Conservation (phyloP, 192 early-diverging fungal genomes). For the Dissophora globulifera region DNA sequence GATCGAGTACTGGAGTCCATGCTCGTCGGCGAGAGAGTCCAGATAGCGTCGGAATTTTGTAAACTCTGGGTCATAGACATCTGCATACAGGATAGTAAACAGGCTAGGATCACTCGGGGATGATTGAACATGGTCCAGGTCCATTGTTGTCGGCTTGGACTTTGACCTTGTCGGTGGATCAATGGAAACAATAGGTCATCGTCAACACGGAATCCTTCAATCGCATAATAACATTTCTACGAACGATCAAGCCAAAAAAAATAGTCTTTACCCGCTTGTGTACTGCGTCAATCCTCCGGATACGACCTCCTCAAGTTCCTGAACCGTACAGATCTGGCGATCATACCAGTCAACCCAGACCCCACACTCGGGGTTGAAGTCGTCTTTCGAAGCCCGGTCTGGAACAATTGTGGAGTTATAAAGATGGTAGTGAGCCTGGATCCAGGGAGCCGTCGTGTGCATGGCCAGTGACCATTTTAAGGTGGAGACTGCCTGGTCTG, state of each 20-base stretch:
- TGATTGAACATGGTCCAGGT: conserved; percentile 37
- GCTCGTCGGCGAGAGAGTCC: conserved; percentile 56
- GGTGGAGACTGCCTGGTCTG: conserved; percentile 63
- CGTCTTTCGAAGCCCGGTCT: conserved; percentile 31
- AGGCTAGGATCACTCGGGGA: conserved; percentile 6
- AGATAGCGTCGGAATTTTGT: conserved; percentile 66
- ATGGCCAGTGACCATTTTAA: conserved; percentile 76
- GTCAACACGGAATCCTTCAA: no score
- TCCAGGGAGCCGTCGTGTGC: conserved; percentile 78
- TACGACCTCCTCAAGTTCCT: conserved; percentile 57
- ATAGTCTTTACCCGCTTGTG: not conserved
- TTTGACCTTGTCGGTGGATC: not conserved
- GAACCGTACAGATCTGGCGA: conserved; percentile 70
- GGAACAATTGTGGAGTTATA: conserved; percentile 80
- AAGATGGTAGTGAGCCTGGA: conserved; percentile 85
- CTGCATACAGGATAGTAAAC: conserved; percentile 80
- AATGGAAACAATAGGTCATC: no score
- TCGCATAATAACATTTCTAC: no score
- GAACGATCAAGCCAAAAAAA: not conserved
- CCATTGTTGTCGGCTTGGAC: conserved; percentile 36
- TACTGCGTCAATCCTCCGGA: conserved; percentile 14
- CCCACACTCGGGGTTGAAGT: conserved; percentile 62
- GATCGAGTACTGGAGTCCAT: conserved; percentile 70
- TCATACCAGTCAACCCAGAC: conserved; percentile 79
- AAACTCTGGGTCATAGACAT: conserved; percentile 71